Conservation (phyloP, 1,284 basidiomycete genomes). For the Sporisorium exsertum region DNA sequence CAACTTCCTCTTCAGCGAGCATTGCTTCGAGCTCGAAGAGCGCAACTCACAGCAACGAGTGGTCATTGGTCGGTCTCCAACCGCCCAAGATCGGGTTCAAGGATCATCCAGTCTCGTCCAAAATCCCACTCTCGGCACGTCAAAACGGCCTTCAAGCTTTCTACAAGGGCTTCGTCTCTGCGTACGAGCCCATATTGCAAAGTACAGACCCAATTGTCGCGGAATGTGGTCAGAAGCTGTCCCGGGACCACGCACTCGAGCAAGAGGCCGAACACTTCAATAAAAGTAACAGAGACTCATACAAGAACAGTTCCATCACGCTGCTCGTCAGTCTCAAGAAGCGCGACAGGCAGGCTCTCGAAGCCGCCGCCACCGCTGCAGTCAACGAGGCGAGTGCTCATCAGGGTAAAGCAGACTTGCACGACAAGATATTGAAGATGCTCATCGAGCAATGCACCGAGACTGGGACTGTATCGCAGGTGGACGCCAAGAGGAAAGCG, state of each 20-base stretch:
- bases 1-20: slow-evolving; percentile 5
- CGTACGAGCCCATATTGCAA: slow-evolving; percentile 51
- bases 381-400: slow-evolving; percentile 13
- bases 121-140: slow-evolving; percentile 46
- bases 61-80: slow-evolving; percentile 39
- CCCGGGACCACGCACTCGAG: slow-evolving; percentile 38
- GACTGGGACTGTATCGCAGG: slow-evolving; percentile 50
- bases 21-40: slow-evolving; percentile 4
- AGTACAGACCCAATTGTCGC: slow-evolving; percentile 34
- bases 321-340: slow-evolving; percentile 54
- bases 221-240: slow-evolving; percentile 33
- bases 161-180: slow-evolving; percentile 34
- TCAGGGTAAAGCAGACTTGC: slow-evolving; percentile 8
- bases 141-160: slow-evolving; percentile 54
- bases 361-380: slow-evolving; percentile 22
- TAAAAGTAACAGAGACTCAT: slow-evolving; percentile 38
- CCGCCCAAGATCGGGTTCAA: slow-evolving; percentile 46
- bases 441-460: slow-evolving; percentile 47
- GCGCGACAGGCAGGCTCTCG: slow-evolving; percentile 35
- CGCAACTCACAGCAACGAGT: slow-evolving; percentile 22
- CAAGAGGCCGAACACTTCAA: slow-evolving; percentile 52
- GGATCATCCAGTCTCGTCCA: slow-evolving; percentile 44
- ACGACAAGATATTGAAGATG: slow-evolving; percentile 11
- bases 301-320: slow-evolving; percentile 57
- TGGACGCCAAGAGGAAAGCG: slow-evolving; percentile 46